Conservation (phyloP, 179 eudicot genomes). For the Silene noctiflora region DNA sequence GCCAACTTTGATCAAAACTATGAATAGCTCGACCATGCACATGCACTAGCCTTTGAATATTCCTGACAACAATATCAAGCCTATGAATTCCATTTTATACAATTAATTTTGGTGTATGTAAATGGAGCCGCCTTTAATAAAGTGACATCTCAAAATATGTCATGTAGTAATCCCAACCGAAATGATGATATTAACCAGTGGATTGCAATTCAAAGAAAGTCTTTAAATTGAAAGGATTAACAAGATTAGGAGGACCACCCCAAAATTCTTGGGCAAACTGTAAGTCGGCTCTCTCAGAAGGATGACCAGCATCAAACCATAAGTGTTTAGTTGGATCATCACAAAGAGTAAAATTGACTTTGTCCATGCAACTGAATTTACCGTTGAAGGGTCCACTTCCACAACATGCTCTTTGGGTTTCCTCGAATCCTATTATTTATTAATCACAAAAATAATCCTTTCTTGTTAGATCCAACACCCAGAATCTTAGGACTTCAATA, state of each 20-base stretch:
- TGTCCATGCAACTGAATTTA: conserved; percentile 19
- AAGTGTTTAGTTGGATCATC: conserved; percentile 5
- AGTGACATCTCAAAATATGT: not conserved
- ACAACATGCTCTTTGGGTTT: conserved; percentile 18
- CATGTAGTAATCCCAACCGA: not conserved
- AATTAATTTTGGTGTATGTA: not conserved
- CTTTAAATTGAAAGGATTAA: conserved; percentile 6
- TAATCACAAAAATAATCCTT: not conserved
- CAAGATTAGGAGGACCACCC: conserved; percentile 6
- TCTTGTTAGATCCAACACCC: conserved; percentile 10
- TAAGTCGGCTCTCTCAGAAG: conserved; percentile 4
- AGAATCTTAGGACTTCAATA: conserved; percentile 6
- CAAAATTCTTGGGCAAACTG: conserved; percentile 24
- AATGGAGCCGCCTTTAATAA: not conserved
- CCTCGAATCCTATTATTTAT: not conserved
- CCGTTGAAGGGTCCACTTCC: conserved; percentile 24
- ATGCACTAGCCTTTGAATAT: too few species aligned
- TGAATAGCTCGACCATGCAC: too few species aligned
- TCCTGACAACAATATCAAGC: too few species aligned
- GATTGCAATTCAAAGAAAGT: not conserved
- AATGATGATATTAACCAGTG: not conserved
- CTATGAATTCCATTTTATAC: not conserved
- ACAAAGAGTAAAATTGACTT: conserved; percentile 19
- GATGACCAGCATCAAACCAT: conserved; percentile 27
- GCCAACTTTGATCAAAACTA: too few species aligned